Percentiles rank a stretch among this genome's conserved stretches.
These are phyloP conservation scores for Clarireedia hainanense DNA, from an alignment of 2,329 filamentous ascomycete genomes.

Conservation along the genomic window DNA sequence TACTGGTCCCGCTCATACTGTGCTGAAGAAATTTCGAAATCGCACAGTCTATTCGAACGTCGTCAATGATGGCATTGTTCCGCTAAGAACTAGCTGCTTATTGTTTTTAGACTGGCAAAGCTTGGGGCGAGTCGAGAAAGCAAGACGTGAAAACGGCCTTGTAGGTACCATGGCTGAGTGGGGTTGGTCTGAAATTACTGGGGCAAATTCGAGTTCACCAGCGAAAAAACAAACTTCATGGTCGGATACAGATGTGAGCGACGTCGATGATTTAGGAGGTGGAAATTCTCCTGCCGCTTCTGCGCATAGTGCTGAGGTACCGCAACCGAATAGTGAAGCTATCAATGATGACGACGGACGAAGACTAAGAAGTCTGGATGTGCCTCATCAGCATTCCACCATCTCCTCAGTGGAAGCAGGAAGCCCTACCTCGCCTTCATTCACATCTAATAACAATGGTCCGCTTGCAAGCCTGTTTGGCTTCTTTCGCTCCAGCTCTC, in stretches of 20 bases:
- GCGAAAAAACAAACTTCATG: conserved; percentile 15
- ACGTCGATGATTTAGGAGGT: conserved; percentile 22
- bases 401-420: conserved; percentile 13
- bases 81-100: conserved; percentile 88
- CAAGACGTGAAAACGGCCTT: conserved; percentile 80
- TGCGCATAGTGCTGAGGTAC: conserved; percentile 47
- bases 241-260: conserved; percentile 17
- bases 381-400: conserved; percentile 13
- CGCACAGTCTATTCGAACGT: conserved; percentile 94
- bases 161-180: conserved; percentile 90
- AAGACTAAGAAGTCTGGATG: conserved; percentile 41
- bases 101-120: conserved; percentile 96
- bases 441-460: conserved; percentile 35
- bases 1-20: conserved; percentile 82
- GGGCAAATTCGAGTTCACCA: conserved; percentile 41
- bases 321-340: conserved; percentile 59
- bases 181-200: conserved; percentile 88
- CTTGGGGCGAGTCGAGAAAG: conserved; percentile 87
- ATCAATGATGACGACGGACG: conserved; percentile 59
- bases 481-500: conserved; percentile 56
- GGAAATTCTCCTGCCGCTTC: conserved; percentile 34
- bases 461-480: conserved; percentile 52
- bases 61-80: conserved; percentile 95
- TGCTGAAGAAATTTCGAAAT: conserved; percentile 80
- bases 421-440: conserved; percentile 12